Conservation (phyloP, 441 rosid genomes). For the Manihot esculenta region DNA sequence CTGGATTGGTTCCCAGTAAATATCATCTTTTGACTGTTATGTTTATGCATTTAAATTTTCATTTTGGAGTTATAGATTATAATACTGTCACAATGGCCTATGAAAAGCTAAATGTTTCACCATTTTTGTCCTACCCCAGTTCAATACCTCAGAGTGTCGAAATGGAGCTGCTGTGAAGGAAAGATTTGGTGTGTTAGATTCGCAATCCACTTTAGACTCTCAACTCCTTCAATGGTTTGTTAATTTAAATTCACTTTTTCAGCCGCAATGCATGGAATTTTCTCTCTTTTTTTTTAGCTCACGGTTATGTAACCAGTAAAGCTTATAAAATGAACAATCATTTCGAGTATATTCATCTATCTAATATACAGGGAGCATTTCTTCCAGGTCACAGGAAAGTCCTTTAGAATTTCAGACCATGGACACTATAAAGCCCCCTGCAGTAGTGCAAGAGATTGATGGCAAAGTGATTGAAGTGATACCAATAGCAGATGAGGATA, state of each 20-base stretch:
- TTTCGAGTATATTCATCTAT: slow-evolving; percentile 17
- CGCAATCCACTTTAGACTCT: slow-evolving; percentile 58
- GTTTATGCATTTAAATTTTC: background rate
- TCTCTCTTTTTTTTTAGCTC: slow-evolving; percentile 2
- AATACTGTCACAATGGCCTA: background rate
- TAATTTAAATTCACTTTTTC: slow-evolving; percentile 18
- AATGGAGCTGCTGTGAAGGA: slow-evolving; percentile 77
- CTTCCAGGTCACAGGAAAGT: slow-evolving; percentile 63
- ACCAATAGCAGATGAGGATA: slow-evolving; percentile 40
- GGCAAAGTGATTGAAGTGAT: slow-evolving; percentile 45
- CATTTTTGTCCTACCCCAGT: slow-evolving; percentile 45
- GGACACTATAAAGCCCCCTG: slow-evolving; percentile 23
- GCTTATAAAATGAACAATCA: slow-evolving; percentile 6
- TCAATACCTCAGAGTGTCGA: slow-evolving; percentile 87
- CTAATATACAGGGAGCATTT: slow-evolving; percentile 17
- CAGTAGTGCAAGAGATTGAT: slow-evolving; percentile 18
- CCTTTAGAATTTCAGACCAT: slow-evolving; percentile 34
- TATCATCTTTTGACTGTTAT: background rate
- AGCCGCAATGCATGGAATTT: slow-evolving; percentile 15
- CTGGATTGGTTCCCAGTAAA: background rate
- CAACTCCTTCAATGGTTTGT: slow-evolving; percentile 67
- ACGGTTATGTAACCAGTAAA: background rate
- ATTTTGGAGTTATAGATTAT: background rate
- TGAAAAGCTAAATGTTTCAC: slow-evolving; percentile 24
- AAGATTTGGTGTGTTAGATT: slow-evolving; percentile 79